Base-by-base conservation (phyloP, 2,329 filamentous ascomycete genomes). In the Cladosporium velox region DNA sequence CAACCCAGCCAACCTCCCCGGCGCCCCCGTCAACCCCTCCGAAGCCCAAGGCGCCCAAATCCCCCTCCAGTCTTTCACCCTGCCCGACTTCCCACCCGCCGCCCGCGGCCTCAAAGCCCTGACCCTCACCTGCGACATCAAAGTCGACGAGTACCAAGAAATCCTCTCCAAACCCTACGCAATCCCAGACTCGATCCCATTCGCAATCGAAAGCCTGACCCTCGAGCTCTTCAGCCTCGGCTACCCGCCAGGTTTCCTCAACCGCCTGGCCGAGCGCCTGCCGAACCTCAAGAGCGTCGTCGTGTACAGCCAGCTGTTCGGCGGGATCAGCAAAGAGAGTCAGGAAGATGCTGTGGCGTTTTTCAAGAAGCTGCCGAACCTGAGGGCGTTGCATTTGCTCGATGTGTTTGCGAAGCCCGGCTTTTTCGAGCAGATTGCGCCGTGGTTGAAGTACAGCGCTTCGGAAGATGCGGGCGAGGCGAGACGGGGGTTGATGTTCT, bases 181-280 rank as follows among this genome's bases (percentile, higher is more conserved):
- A 0, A 71, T 82, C 26, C 78, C 80, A 21, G 28, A 57, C 59
- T 51, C 71, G 10, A 73, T 83, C 0, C 82, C 82, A 0, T 30
- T 63, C 15, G 72, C 70, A 24, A 81, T 84, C 68, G 79, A 79
- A 38, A 73, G 72, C 65, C 73, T 84, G 2, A 83, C 81, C 0
- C 78, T 84, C 51, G 82, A 84, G 69, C 76, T 83, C 32, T 84
- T 84, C 76, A 77, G 77, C 14, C 73, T 83, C 6, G 82, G 82
- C 38, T 84, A 82, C 70, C 80, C 77, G 8, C 76, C 77, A 0
- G 78, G 77, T 12, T 84, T 82, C 70, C 74, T 84, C 15, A 75
- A 72, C 10, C 70, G 73, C 1, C 72, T 84, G 4, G 77, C 78
- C 6, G 71, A 75, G n/a, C 69, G 75, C 3, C 70, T 84, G 1